A percentile compares a stretch with the other conserved stretches of the same genome.
Conservation (phyloP, 1,139 yeast species). For the Lodderomyces theae region DNA sequence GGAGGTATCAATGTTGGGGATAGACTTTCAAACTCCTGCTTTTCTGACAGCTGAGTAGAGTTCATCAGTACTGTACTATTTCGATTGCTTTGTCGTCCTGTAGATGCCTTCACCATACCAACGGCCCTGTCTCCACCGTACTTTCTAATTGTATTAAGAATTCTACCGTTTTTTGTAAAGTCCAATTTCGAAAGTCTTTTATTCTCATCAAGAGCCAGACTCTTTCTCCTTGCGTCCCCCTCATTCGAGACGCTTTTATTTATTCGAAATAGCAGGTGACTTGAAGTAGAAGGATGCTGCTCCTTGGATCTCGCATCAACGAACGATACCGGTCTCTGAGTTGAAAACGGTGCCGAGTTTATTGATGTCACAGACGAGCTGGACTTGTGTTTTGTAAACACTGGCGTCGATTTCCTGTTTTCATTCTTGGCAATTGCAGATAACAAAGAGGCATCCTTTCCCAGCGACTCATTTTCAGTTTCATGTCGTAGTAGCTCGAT, state of each 20-base stretch:
- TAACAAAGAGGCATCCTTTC: slow-evolving; percentile 6
- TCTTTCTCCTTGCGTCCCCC: slow-evolving; percentile 14
- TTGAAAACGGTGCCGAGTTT: slow-evolving; percentile 18
- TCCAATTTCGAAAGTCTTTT: slow-evolving; percentile 10
- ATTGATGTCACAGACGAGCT: slow-evolving; percentile 24
- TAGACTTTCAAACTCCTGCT: slow-evolving; percentile 7
- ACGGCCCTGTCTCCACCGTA: slow-evolving; percentile 44
- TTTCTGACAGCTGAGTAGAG: slow-evolving; percentile 10
- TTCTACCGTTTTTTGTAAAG: slow-evolving; percentile 31
- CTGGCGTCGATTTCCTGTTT: slow-evolving; percentile 33
- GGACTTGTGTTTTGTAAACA: slow-evolving; percentile 25
- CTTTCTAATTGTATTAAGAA: slow-evolving; percentile 42
- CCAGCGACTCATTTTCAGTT: slow-evolving; percentile 11
- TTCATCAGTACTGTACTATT: slow-evolving; percentile 10
- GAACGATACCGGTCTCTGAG: slow-evolving; percentile 57
- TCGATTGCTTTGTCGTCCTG: slow-evolving; percentile 1
- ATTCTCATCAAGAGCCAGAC: slow-evolving; percentile 7
- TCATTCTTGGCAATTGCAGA: slow-evolving; percentile 21
- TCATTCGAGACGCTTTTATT: slow-evolving; percentile 56
- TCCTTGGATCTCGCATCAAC: slow-evolving; percentile 39
- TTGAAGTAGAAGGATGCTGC: slow-evolving; percentile 23
- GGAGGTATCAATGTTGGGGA: slow-evolving; percentile 5
- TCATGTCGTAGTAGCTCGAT: slow-evolving; percentile 32
- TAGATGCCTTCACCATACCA: slow-evolving; percentile 28
- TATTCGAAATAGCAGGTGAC: slow-evolving; percentile 56